Base-by-base conservation (phyloP, 2,329 filamentous ascomycete species). In the Gnomoniopsis sp. region DNA sequence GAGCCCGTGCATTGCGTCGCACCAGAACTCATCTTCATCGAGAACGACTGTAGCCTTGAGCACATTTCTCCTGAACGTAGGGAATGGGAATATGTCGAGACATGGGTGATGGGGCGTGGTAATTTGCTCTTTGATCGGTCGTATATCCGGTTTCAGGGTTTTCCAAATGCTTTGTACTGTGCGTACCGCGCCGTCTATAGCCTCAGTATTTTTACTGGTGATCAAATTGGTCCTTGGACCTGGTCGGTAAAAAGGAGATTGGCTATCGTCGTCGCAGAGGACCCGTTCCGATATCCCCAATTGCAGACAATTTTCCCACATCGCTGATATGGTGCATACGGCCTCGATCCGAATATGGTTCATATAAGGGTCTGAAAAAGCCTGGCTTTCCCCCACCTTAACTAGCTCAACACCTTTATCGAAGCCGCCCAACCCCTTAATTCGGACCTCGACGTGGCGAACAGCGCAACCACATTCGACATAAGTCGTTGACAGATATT, bases 161-260 rank as follows among this genome's bases (percentile, higher is more conserved):
- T 59, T 61, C 59, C 65, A 68, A 12, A 64, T 66, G 14, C 49
- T 53, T 57, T 68, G 65, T 6, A 68, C 63, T 2, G 64, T 58
- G 21, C 14, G 46, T 19, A 68, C 59, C 12, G 59, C 41, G 10
- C 59, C 57, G 4, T 60, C 46, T 11, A 63, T 57, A 3, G 22
- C n/a, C 4, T 55, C 41, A 12, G 53, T 46, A 21, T 61, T 53
- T 1, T 26, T 49, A 1, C 46, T 44, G 2, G 41, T 34, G 30
- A 21, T 53, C 23, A 33, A n/a, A 19, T 22, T 44, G 36, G 12
- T 17, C 15, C 51, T n/a, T 14, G 19, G 38, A 14, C 46, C 21
- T 2, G 60, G 21, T 3, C 65, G 65, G 50, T 66, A 70, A 58
- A 71, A 71, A 1, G 67, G 67, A 1, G 69, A 71, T 11, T 61